Evolutionary conservation across 2,329 filamentous ascomycete species (phyloP), one percentile per base, ranked within the genome.

Genomic region (Thielaviopsis musarum): DNA sequence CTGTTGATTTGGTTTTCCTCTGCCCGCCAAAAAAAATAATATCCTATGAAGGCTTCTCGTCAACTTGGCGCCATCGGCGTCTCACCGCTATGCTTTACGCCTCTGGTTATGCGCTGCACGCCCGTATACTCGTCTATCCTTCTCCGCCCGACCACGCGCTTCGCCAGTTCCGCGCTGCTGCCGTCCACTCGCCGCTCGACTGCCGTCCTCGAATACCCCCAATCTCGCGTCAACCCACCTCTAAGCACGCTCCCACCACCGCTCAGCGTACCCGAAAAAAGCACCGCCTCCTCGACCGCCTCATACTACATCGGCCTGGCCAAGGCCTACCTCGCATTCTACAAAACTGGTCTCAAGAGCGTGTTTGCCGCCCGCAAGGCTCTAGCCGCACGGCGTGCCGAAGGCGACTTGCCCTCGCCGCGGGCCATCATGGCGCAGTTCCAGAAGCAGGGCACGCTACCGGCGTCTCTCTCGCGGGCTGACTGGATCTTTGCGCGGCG

Each of bases 321-420:
- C 63, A 85, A 86, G 69, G 82, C 86, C 57, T 95, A 95, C 71
- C 70, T 86, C 10, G 71, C 71, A 41, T 97, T 97, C 78, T 97
- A 96, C 81, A 95, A 93, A 72, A 78, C 81, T 1, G 91, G 91
- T 19, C 72, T 95, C 34, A 83, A 83, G 67, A 82, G 85, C 65
- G 83, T 95, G 57, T 83, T 82, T 69, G 72, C 75, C 61, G 95
- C 95, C 65, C 76, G 79, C 54, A 68, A 73, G 22, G 75, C 77
- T 12, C 69, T 84, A 15, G 70, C 72, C 57, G 70, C 73, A 66
- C 75, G 68, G 69, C 68, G 72, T 59, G 65, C 66, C 56, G 49
- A 12, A 10, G 57, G n/a, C 19, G 52, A 13, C 52, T 68, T 70
- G n/a, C 75, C 84, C 9, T 71, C 75, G 1, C 78, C 83, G 61